Evolutionary conservation across 2,329 filamentous ascomycete genomes (phyloP).

Genomic region (Thielaviopsis musarum): DNA sequence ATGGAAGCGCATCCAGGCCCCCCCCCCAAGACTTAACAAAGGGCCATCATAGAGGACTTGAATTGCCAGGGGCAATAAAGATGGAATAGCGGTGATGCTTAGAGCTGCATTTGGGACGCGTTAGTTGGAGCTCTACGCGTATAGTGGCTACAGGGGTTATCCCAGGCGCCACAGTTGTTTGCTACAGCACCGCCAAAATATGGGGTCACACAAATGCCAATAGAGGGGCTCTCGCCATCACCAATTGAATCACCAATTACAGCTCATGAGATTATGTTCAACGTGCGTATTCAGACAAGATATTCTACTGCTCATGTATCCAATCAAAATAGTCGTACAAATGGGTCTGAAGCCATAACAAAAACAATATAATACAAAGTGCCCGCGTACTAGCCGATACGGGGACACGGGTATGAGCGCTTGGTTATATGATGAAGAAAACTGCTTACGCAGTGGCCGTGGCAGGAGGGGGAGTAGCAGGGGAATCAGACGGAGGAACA

Average conservation of each 20-base stretch:
- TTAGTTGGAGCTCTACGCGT: slow-evolving; percentile 9
- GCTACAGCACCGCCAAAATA: neutral
- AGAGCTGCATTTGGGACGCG: neutral
- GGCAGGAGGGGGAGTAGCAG: neutral
- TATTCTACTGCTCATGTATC: neutral
- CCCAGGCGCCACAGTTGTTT: slow-evolving; percentile 2
- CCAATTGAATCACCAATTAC: neutral
- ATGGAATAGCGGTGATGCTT: too few relatives aligned
- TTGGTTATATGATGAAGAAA: neutral
- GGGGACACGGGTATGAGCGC: neutral
- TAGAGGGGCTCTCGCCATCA: neutral
- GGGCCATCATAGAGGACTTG: too few relatives aligned
- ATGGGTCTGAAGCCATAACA: neutral
- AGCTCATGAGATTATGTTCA: neutral
- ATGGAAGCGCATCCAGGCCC: too few relatives aligned
- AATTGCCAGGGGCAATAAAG: too few relatives aligned
- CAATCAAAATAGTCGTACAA: slow-evolving; percentile 3
- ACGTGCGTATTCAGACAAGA: neutral
- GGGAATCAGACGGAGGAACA: neutral
- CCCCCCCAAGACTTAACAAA: too few relatives aligned
- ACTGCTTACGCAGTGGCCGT: slow-evolving; percentile 1
- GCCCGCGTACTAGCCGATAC: neutral
- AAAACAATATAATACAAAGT: slow-evolving; percentile 11
- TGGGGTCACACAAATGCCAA: neutral
- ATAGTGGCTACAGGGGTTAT: slow-evolving; percentile 10